phyloP scores from a whole-genome alignment of 306 rosid species.

The Quercus ilex region DNA sequence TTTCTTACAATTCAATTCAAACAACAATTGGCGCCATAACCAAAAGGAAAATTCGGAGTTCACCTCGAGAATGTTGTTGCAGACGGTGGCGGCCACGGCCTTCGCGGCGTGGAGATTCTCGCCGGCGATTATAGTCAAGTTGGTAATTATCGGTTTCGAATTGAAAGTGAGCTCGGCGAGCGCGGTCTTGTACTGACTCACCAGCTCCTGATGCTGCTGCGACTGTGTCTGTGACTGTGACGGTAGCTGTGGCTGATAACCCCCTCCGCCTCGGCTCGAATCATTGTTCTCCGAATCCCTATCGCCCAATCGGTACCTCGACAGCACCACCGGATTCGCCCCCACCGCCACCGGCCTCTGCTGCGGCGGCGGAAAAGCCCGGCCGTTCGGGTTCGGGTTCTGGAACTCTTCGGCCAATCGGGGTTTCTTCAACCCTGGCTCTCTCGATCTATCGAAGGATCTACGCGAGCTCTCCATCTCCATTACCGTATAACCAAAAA shows the following conservation, averaged over 20 bases:
- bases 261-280: slow-evolving; percentile 51
- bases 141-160: slow-evolving; percentile 85
- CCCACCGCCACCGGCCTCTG: slow-evolving; percentile 48
- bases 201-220: slow-evolving; percentile 63
- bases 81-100: slow-evolving; percentile 61
- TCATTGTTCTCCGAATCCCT: slow-evolving; percentile 53
- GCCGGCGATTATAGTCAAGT: slow-evolving; percentile 85
- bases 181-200: slow-evolving; percentile 67
- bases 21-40: slow-evolving; percentile 36
- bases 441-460: slow-evolving; percentile 79
- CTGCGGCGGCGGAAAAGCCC: slow-evolving; percentile 48
- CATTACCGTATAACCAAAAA: slow-evolving; percentile 26
- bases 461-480: slow-evolving; percentile 88
- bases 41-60: slow-evolving; percentile 46
- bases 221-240: slow-evolving; percentile 25
- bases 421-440: slow-evolving; percentile 74
- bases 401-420: slow-evolving; percentile 65
- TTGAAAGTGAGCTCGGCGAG: slow-evolving; percentile 88
- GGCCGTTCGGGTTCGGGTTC: slow-evolving; percentile 34
- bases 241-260: slow-evolving; percentile 65
- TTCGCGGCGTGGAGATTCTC: slow-evolving; percentile 66
- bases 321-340: slow-evolving; percentile 24
- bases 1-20: slow-evolving; percentile 43
- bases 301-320: slow-evolving; percentile 51
- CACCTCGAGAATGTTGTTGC: slow-evolving; percentile 92